Percentiles rank a stretch among this genome's conserved stretches.
phyloP scores from a whole-genome alignment of 208 protist species.

The Balamuthia mandrillaris region DNA sequence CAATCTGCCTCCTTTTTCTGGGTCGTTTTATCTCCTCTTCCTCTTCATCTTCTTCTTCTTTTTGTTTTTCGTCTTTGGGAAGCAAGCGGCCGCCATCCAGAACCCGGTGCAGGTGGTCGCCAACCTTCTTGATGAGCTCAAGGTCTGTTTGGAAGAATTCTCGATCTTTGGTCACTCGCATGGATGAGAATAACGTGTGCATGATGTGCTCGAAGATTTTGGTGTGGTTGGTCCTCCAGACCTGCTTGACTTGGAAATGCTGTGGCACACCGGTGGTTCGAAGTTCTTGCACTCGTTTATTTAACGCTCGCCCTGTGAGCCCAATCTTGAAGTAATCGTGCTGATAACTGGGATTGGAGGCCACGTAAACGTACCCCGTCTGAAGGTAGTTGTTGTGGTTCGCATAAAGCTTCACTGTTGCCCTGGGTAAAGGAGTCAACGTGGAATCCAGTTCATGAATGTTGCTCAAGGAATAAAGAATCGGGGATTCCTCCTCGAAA shows the following conservation, averaged over 20 bases:
- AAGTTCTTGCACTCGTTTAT: background rate
- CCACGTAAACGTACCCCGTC: background rate
- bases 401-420: no score
- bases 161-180: background rate
- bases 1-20: no score
- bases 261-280: background rate
- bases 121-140: background rate
- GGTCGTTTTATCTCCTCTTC: no score
- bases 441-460: background rate
- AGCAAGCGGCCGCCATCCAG: no score
- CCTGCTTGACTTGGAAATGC: background rate
- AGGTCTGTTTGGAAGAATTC: constrained; percentile 12
- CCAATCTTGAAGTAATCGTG: constrained; percentile 4
- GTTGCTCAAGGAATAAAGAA: background rate
- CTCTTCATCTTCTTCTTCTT: no score
- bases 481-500: no score
- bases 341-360: background rate
- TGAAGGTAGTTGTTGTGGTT: background rate
- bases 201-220: background rate
- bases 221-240: background rate
- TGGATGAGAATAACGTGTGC: background rate
- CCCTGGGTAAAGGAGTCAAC: background rate
- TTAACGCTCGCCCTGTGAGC: background rate
- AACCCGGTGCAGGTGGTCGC: background rate
- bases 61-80: no score